A percentile compares a stretch with the other conserved stretches of the same genome.
Evolutionary conservation across 1,284 basidiomycete species (phyloP).

Genomic region (Leccinum laetum): DNA sequence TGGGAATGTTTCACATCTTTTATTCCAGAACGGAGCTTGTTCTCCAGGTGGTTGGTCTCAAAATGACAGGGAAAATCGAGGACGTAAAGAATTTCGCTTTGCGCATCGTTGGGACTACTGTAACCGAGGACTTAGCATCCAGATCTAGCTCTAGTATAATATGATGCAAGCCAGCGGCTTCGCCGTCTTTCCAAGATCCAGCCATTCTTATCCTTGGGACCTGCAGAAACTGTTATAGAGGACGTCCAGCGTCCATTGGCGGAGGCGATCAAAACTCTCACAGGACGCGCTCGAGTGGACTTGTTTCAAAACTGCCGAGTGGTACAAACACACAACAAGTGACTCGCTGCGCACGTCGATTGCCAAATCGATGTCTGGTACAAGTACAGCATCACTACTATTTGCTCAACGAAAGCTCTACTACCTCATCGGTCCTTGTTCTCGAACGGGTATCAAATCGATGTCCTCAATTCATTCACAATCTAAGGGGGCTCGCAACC

Average conservation of each 20-base stretch:
- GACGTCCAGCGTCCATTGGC: too few species aligned
- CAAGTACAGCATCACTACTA: conserved; percentile 18
- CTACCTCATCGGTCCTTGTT: conserved; percentile 16
- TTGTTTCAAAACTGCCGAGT: neutral
- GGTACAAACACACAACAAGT: neutral
- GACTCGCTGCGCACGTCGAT: conserved; percentile 6
- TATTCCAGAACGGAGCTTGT: too few species aligned
- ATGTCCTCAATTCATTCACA: conserved; percentile 15
- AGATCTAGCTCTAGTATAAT: too few species aligned
- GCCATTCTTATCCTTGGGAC: too few species aligned
- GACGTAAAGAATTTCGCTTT: too few species aligned
- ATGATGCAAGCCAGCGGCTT: too few species aligned
- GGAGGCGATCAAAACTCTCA: neutral
- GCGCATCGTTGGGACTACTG: too few species aligned
- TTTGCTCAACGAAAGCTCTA: conserved; percentile 14
- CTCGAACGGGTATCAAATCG: conserved; percentile 28
- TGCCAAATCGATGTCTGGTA: conserved; percentile 11
- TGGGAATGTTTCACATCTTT: too few species aligned
- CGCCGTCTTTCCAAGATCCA: too few species aligned
- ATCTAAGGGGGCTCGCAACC: neutral
- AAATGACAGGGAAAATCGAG: too few species aligned
- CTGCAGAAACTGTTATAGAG: conserved; percentile 3
- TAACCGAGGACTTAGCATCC: too few species aligned
- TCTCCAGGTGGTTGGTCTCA: too few species aligned
- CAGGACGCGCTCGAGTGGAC: neutral